Base-by-base conservation (phyloP, 139 green algal genomes). In the Klebsormidium nitens region DNA sequence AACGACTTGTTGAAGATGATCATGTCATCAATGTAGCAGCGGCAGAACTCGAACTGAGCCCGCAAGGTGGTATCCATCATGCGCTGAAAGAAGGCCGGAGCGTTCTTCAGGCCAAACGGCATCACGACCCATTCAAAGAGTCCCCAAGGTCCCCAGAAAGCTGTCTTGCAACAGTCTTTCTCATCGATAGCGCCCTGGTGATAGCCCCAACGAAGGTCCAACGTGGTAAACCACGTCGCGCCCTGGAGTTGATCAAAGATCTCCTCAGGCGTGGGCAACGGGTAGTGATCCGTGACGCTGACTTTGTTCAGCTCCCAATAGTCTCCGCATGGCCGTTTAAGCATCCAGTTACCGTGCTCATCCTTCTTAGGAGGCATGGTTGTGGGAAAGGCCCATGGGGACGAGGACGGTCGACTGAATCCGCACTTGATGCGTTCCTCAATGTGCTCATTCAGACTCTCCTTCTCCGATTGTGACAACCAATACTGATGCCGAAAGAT, bases 331-430 rank as follows among this genome's bases (percentile, higher is more conserved):
- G 28, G 19, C n/a, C 52, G 6, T 19, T 34, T 61, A 14, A 35
- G 14, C 6, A 23, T 32, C 52, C 52, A 61, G 52, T 61, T 61
- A 23, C 52, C 52, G 11, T 11, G 6, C 11, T 14, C n/a, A 34
- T 61, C 26, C 52, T 61, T 61, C 52, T 61, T 61, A 23, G 26
- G 11, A 32, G 52, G 52, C 52, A 61, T 61, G n/a, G 17, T 23
- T 6, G 52, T 61, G 52, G 52, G n/a, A n/a, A n/a, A n/a, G n/a
- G n/a, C n/a, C n/a, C n/a, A n/a, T n/a, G n/a, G n/a, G n/a, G n/a
- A n/a, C n/a, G n/a, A n/a, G n/a, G n/a, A n/a, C n/a, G n/a, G n/a
- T n/a, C n/a, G n/a, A n/a, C n/a, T n/a, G n/a, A n/a, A n/a, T n/a
- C n/a, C n/a, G n/a, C n/a, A n/a, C n/a, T n/a, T n/a, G n/a, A n/a